These are phyloP conservation scores for Colletotrichum salicis DNA, from an alignment of 2,329 filamentous ascomycete species.

Conservation along the genomic window DNA sequence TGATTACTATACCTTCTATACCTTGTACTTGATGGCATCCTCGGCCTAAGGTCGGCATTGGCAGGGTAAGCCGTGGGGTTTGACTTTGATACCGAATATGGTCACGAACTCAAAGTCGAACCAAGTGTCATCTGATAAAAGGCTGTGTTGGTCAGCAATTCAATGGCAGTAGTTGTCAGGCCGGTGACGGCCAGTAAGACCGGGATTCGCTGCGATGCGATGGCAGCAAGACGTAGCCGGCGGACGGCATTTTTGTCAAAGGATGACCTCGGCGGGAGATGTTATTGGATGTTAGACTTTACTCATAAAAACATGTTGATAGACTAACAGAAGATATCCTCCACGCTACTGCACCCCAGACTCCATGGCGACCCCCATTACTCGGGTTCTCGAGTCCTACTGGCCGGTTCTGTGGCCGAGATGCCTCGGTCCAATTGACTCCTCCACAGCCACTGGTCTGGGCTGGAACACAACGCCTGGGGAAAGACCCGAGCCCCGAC, in stretches of 20 bases:
- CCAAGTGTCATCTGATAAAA: slow-evolving; percentile 10
- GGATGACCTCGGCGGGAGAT: not conserved
- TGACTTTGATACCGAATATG: not conserved
- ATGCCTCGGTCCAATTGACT: slow-evolving; percentile 34
- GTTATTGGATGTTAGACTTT: slow-evolving; percentile 8
- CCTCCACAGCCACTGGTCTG: slow-evolving; percentile 24
- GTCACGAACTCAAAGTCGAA: slow-evolving; percentile 2
- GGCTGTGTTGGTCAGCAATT: not conserved
- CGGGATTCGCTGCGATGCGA: slow-evolving; percentile 6
- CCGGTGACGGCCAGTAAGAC: not conserved
- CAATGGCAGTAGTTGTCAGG: not conserved
- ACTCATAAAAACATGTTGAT: accelerated
- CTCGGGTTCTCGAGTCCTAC: not conserved
- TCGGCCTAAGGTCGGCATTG: slow-evolving; percentile 6
- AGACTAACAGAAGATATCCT: not conserved
- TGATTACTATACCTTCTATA: not conserved
- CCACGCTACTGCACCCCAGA: slow-evolving; percentile 32
- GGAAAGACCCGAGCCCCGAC: slow-evolving; percentile 28
- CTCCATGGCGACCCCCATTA: slow-evolving; percentile 2
- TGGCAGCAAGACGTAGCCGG: not conserved
- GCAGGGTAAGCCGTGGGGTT: not conserved
- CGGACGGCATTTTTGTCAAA: not conserved
- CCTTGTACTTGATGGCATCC: not conserved
- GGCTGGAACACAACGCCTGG: slow-evolving; percentile 5
- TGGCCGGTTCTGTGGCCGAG: slow-evolving; percentile 27